Base-by-base conservation (phyloP, 2,329 filamentous ascomycete species). In the Diaporthe amygdali region DNA sequence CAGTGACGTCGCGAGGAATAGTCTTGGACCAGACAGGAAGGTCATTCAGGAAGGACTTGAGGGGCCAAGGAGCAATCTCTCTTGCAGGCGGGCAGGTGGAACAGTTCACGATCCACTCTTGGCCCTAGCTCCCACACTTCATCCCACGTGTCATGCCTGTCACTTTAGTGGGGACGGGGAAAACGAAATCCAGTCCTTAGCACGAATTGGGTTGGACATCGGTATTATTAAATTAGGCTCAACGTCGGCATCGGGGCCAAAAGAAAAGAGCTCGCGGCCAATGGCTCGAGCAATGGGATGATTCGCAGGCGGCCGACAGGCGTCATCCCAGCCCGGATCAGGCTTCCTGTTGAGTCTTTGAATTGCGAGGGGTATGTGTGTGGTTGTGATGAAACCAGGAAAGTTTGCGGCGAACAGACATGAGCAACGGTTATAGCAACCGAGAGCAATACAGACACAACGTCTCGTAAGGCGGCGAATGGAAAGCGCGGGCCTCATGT, bases 141-240 rank as follows among this genome's bases (percentile, higher is more conserved):
- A 49, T 30, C 52, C 66, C 66, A 68, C 66, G 66, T 68, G 66
- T 59, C 66, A 59, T 44, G 66, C 66, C 66, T 68, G 66, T 68
- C 66, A 59, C 15, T 37, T 46, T 27, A 47, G 66, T 59, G 66
- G 66, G 22, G 52, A 39, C 66, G 41, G n/a, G n/a, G 66, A 32
- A 25, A 27, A 56, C 39, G 37, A 34, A 20, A 27, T 14, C n/a
- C n/a, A 47, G 4, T 34, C 30, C 41, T 39, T 39, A 27, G 54
- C 37, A 34, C 39, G 41, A 9, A 27, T 44, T 49, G 46, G 51
- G 59, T 64, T 64, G 41, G 59, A 49, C 44, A 17, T 32, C 59
- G 44, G 59, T 64, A 37, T 64, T 20, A 63, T 47, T 47, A 37
- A 14, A 64, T 49, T 64, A 64, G 59, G 59, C 32, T 64, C 59